These are phyloP conservation scores for Ustilago vetiveriae DNA, from an alignment of 1,284 basidiomycete species.

Conservation along the genomic window DNA sequence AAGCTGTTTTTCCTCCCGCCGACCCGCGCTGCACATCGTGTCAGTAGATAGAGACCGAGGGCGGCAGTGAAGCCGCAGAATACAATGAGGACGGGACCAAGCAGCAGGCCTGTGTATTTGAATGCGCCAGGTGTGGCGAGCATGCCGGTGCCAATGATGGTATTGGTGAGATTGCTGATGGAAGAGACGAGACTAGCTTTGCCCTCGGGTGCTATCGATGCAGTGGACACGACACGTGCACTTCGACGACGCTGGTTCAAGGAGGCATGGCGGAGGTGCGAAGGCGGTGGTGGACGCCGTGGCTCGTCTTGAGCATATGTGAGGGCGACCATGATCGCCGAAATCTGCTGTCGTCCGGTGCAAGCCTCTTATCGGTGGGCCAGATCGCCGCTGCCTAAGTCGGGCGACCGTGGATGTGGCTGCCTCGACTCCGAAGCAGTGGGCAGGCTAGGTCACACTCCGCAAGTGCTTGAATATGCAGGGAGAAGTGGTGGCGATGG, in stretches of 20 bases:
- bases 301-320: constrained; percentile 26
- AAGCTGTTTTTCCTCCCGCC: constrained; percentile 61
- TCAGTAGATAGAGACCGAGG: constrained; percentile 89
- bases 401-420: too few relatives aligned
- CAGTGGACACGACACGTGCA: constrained; percentile 32
- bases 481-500: too few relatives aligned
- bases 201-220: constrained; percentile 36
- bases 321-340: constrained; percentile 26
- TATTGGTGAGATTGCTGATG: constrained; percentile 67
- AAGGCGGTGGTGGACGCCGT: constrained; percentile 6
- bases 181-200: constrained; percentile 47
- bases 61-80: constrained; percentile 82
- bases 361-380: not conserved
- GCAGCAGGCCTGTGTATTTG: constrained; percentile 67
- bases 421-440: too few relatives aligned
- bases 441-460: too few relatives aligned
- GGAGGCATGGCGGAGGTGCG: constrained; percentile 2
- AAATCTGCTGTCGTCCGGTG: not conserved
- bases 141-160: constrained; percentile 66
- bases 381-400: not conserved
- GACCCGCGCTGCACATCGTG: constrained; percentile 84
- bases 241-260: constrained; percentile 2
- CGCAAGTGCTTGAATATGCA: too few relatives aligned
- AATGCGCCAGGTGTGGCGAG: constrained; percentile 68
- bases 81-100: constrained; percentile 86